Evolutionary conservation across 352 stramenopile genomes (phyloP), one percentile per base, ranked within the genome.

Genomic region (Pythium chondricola): DNA sequence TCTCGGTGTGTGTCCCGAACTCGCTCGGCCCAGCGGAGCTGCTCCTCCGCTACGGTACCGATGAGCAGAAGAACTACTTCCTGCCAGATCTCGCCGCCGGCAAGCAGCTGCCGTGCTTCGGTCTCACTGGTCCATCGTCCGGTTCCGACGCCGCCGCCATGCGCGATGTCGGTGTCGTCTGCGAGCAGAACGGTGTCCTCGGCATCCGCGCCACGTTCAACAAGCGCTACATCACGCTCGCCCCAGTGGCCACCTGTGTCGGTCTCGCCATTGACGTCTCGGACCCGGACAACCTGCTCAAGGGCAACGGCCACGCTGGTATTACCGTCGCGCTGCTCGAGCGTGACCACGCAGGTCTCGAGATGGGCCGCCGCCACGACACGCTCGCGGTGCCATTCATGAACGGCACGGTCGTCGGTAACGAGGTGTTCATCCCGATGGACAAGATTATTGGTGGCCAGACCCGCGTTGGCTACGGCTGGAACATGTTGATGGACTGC

Each of bases 401-500:
- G 94, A 99, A 99, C 65, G 96, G 95, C 45, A 97, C 96, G 2
- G 95, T 99, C 18, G 88, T 91, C 36, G 96, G 95, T 37, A 63
- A 97, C 59, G 85, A 99, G 54, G 93, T 99, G 44, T 99, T 98
- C 71, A 98, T 99, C 52, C 95, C 96, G 4, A 98, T 99, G 84
- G 83, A 91, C 21, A 96, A 94, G 67, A 97, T 99, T 61, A 95
- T 99, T 27, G 96, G 96, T 54, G 96, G 96, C 29, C 95, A 98
- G 73, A 90, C 95, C 48, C 80, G 89, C 59, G 96, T 97, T 30
- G 96, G 96, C 44, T 98, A 97, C 63, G 96, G 96, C 53, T 99
- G 96, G 96, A 97, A 99, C 74, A 98, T 99, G 96, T 95, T 99
- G 63, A 98, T 99, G 65, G 96, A 99, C 61, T 99, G 96, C 58